These are phyloP conservation scores for Fereydounia khargensis DNA, from an alignment of 1,284 basidiomycete species.

Conservation along the genomic window DNA sequence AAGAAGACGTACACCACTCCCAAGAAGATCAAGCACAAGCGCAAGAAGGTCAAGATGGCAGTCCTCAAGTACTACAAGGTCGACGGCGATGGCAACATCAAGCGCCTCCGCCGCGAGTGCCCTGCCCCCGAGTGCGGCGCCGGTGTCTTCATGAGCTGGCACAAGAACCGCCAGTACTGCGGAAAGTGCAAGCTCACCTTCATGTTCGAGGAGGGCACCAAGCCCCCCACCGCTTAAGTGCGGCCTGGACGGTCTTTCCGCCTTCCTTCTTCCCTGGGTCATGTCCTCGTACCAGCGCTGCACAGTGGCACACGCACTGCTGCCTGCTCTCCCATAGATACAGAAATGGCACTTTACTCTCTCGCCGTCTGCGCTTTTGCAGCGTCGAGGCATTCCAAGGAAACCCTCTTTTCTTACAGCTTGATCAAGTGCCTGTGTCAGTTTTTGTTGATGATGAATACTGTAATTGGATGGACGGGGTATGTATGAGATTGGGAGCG, in stretches of 20 bases:
- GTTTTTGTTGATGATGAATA: no score
- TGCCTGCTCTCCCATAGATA: no score
- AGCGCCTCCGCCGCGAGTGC: conserved; percentile 96
- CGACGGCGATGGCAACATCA: conserved; percentile 98
- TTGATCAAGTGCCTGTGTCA: no score
- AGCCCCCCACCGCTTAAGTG: conserved; percentile 47
- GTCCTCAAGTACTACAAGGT: conserved; percentile 99
- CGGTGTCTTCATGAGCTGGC: conserved; percentile 56
- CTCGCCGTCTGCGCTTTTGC: no score
- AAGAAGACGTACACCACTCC: conserved; percentile 98
- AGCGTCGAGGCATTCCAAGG: no score
- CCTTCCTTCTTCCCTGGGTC: conserved; percentile 9
- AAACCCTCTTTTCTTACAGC: no score
- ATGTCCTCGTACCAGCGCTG: no score
- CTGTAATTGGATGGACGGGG: no score
- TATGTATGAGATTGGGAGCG: not conserved
- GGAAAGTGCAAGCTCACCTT: conserved; percentile 58
- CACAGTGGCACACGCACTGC: no score
- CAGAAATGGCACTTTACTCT: no score
- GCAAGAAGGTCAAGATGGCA: conserved; percentile 98
- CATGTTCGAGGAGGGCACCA: conserved; percentile 56
- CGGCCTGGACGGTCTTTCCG: conserved; percentile 12
- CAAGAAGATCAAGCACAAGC: conserved; percentile 99
- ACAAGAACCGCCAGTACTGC: conserved; percentile 58
- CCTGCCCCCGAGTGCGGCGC: conserved; percentile 61